These are phyloP conservation scores for Wickerhamiella vanderwaltii DNA, from an alignment of 805 yeast species.

Conservation along the genomic window DNA sequence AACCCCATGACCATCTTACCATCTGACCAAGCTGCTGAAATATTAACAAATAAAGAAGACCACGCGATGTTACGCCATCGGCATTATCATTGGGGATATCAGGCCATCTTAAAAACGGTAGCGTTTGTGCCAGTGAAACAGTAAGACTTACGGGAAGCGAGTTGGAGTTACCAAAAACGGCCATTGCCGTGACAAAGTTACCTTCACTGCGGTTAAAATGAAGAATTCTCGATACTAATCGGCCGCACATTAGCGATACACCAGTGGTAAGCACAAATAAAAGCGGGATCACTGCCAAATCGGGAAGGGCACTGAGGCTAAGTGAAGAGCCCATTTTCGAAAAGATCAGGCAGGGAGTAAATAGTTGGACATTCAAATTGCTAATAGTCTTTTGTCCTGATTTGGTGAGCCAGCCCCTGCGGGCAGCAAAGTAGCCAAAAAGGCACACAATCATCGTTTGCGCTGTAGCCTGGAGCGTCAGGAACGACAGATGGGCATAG, in stretches of 20 bases:
- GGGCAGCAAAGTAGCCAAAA: constrained; percentile 79
- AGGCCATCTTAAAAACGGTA: constrained; percentile 49
- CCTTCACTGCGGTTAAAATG: constrained; percentile 59
- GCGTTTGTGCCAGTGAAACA: constrained; percentile 50
- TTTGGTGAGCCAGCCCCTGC: constrained; percentile 53
- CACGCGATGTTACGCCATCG: constrained; percentile 51
- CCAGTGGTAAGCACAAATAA: constrained; percentile 74
- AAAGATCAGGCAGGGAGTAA: constrained; percentile 92
- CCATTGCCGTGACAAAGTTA: constrained; percentile 92
- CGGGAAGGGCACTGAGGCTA: constrained; percentile 63
- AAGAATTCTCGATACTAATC: constrained; percentile 40
- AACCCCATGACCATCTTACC: constrained; percentile 64
- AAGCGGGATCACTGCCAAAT: constrained; percentile 72
- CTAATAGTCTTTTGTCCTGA: constrained; percentile 69
- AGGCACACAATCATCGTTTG: constrained; percentile 80
- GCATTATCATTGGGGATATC: constrained; percentile 40
- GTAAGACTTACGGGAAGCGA: constrained; percentile 85
- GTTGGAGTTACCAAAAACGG: constrained; percentile 91
- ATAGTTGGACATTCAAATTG: constrained; percentile 71
- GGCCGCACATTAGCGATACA: constrained; percentile 56
- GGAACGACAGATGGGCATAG: constrained; percentile 34
- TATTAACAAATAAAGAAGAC: constrained; percentile 45
- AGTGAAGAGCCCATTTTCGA: constrained; percentile 58
- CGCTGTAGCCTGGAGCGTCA: constrained; percentile 82
- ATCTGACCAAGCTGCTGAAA: constrained; percentile 60